Conservation (phyloP, 2,329 filamentous ascomycete genomes). For the Aspergillus uvarum region DNA sequence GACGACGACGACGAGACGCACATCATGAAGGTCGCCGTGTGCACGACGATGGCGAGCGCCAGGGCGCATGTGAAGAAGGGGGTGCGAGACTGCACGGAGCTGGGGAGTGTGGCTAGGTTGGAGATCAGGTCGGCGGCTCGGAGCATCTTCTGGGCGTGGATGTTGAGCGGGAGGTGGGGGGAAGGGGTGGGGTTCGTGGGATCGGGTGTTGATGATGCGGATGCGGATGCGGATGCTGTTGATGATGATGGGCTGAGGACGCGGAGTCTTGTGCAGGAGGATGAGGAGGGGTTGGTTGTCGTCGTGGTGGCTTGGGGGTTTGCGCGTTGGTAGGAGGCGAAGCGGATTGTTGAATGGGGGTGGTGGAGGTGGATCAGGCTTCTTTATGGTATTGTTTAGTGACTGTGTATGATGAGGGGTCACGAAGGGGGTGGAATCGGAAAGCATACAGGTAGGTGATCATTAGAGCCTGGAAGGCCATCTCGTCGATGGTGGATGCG, state of each 20-base stretch:
- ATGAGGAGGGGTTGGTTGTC: background rate
- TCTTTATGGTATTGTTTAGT: constrained; percentile 10
- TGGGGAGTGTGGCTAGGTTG: constrained; percentile 60
- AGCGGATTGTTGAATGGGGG: constrained; percentile 64
- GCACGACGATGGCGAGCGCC: constrained; percentile 70
- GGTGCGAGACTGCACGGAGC: constrained; percentile 64
- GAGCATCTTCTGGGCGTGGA: constrained; percentile 73
- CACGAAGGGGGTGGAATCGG: background rate
- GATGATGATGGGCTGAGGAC: background rate
- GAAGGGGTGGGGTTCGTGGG: background rate
- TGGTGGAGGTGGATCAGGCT: constrained; percentile 69
- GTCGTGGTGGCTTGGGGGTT: constrained; percentile 7
- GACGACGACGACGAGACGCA: background rate
- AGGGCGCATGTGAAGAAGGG: constrained; percentile 79
- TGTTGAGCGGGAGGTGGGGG: constrained; percentile 14
- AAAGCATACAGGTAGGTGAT: constrained; percentile 27
- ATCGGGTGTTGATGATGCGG: too few relatives aligned
- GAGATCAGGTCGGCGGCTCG: constrained; percentile 73
- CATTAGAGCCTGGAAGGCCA: constrained; percentile 32
- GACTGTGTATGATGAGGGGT: background rate
- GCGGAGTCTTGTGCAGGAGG: constrained; percentile 18
- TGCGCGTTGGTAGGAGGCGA: constrained; percentile 19
- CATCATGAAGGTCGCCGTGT: constrained; percentile 62
- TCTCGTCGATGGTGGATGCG: constrained; percentile 67
- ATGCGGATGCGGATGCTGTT: too few relatives aligned